Evolutionary conservation across 1,284 basidiomycete species (phyloP).

Genomic region (Tylopilus sp.): DNA sequence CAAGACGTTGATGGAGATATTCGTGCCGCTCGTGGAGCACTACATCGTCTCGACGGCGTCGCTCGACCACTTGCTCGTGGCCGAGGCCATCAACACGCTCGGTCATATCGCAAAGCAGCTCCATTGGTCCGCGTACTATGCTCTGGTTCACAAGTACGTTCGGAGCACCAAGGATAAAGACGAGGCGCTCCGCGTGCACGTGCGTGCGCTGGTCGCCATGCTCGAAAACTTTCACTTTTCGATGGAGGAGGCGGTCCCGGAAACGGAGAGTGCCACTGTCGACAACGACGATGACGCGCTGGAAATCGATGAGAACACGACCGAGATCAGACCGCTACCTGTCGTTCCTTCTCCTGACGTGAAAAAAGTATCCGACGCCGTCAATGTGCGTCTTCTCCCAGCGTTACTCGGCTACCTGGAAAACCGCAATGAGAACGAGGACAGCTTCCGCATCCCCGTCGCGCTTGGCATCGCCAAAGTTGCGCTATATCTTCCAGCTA

Average conservation of each 20-base stretch:
- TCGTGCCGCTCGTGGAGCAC: conserved; percentile 84
- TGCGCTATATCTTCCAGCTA: conserved; percentile 76
- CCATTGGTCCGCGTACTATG: conserved; percentile 84
- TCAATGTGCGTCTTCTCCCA: conserved; percentile 74
- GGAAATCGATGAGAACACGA: conserved; percentile 30
- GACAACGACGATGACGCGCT: conserved; percentile 31
- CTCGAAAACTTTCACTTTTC: conserved; percentile 93
- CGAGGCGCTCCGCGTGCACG: conserved; percentile 76
- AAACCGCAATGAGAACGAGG: conserved; percentile 81
- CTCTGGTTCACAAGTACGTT: conserved; percentile 80
- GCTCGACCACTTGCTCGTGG: conserved; percentile 89
- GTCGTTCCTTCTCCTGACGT: conserved; percentile 26
- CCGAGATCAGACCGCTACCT: conserved; percentile 12
- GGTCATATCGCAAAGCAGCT: conserved; percentile 74
- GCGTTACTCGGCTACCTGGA: conserved; percentile 75
- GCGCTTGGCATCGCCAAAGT: conserved; percentile 87
- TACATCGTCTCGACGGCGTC: conserved; percentile 70
- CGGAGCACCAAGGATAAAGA: conserved; percentile 70
- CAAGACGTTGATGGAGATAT: conserved; percentile 75
- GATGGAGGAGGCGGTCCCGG: conserved; percentile 54
- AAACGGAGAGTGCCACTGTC: conserved; percentile 27
- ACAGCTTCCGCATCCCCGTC: conserved; percentile 83
- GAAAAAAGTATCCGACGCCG: conserved; percentile 68
- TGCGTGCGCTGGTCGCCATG: conserved; percentile 84
- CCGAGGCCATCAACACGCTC: conserved; percentile 81